Base-by-base conservation (phyloP, 768 basidiomycete species). In the Krasilnikovozyma curviuscula region DNA sequence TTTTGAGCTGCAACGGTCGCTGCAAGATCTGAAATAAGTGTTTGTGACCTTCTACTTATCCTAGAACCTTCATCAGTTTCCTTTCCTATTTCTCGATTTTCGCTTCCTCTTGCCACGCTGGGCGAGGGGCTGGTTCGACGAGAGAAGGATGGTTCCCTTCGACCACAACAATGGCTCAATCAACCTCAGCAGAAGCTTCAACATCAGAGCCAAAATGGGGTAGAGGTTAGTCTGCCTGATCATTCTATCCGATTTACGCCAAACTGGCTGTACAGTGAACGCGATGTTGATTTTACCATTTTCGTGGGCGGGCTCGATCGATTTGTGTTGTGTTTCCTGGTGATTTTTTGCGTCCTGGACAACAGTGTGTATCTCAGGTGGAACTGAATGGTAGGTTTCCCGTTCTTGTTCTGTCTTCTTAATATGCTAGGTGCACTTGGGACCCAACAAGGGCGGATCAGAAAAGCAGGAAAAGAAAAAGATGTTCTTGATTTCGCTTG, bases 311-410 rank as follows among this genome's bases (percentile, higher is more conserved):
- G 16, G 29, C 5, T 33, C 37, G 16, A 31, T 21, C 6, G 7
- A 29, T 7, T 9, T 40, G 8, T 30, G 28, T 13, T 14, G 27
- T 38, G 46, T 18, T 21, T 14, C 6, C n/a, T n/a, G 9, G 19
- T 19, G n/a, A 12, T 10, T 3, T 3, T n/a, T n/a, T n/a, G n/a
- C n/a, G n/a, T n/a, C n/a, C n/a, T n/a, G n/a, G n/a, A n/a, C n/a
- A 13, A 1, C 35, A 52, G 50, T 52, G 24, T 23, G 46, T 18
- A 42, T 52, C 25, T 38, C 39, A 8, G 50, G 50, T 25, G 50
- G 50, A 14, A 46, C 40, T 18, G 50, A 52, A 32, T 52, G 50
- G 50, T 52, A 30, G 13, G 50, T 52, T 18, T 18, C 18, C 3
- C 18, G 13, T 34, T 23, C 7, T 12, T 2, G 7, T 21, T n/a